Evolutionary conservation across 2,329 filamentous ascomycete species (phyloP).

Genomic region (Elsinoe australis): DNA sequence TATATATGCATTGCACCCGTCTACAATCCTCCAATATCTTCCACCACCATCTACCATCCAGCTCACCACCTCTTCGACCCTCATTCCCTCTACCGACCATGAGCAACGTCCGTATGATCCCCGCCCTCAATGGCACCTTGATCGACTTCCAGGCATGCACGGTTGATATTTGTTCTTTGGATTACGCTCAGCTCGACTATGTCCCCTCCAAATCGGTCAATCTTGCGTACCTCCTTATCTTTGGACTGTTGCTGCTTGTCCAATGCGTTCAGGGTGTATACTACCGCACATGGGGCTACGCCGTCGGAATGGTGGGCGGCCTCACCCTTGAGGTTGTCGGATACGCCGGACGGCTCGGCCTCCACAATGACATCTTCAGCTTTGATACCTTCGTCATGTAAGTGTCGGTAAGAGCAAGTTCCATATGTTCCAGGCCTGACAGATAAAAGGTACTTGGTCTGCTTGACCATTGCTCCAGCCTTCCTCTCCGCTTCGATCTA

Average conservation of each 20-base stretch:
- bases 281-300: slow-evolving; percentile 50
- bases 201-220: slow-evolving; percentile 46
- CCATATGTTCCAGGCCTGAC: too few relatives aligned
- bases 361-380: slow-evolving; percentile 48
- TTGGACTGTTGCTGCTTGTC: slow-evolving; percentile 41
- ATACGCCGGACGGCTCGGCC: slow-evolving; percentile 48
- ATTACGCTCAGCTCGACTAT: slow-evolving; percentile 44
- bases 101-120: slow-evolving; percentile 14
- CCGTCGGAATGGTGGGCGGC: slow-evolving; percentile 43
- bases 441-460: slow-evolving; percentile 47
- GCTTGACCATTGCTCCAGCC: slow-evolving; percentile 50
- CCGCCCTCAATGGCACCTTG: slow-evolving; percentile 11
- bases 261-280: slow-evolving; percentile 45
- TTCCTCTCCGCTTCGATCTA: slow-evolving; percentile 51
- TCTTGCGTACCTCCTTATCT: slow-evolving; percentile 46
- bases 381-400: slow-evolving; percentile 45
- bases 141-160: slow-evolving; percentile 21
- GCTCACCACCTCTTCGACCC: too few relatives aligned
- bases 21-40: too few relatives aligned
- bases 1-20: too few relatives aligned
- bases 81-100: slow-evolving; percentile 6
- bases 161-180: slow-evolving; percentile 27
- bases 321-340: slow-evolving; percentile 47
- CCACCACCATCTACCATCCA: too few relatives aligned
- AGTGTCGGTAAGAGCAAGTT: too few relatives aligned